Evolutionary conservation across 305 asterid species (phyloP).

Genomic region (Rubia occidens): DNA sequence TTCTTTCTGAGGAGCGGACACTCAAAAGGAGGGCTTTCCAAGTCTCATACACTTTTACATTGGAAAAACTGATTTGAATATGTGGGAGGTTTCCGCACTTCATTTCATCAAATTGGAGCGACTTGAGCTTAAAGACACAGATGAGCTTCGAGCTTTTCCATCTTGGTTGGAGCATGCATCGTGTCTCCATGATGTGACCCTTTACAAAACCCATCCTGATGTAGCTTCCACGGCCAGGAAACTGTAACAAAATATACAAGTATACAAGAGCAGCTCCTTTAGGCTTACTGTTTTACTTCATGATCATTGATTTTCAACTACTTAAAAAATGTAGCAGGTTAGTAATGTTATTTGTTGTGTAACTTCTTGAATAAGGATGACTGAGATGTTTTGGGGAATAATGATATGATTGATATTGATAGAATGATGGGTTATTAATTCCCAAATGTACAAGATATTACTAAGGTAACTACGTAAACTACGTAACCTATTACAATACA

Average conservation of each 20-base stretch:
- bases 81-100: slow-evolving; percentile 26
- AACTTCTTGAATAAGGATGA: not conserved
- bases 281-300: slow-evolving; percentile 16
- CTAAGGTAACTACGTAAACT: no score
- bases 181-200: slow-evolving; percentile 1
- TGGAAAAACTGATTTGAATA: slow-evolving; percentile 16
- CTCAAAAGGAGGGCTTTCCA: slow-evolving; percentile 14
- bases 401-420: no score
- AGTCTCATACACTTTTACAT: slow-evolving; percentile 28
- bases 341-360: not conserved
- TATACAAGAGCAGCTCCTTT: not conserved
- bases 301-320: slow-evolving; percentile 1
- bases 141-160: slow-evolving; percentile 25
- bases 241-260: not conserved
- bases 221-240: slow-evolving; percentile 22
- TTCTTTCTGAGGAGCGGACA: slow-evolving; percentile 22
- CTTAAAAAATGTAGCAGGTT: not conserved
- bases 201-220: slow-evolving; percentile 1
- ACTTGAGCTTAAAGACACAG: slow-evolving; percentile 26
- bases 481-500: no score
- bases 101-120: slow-evolving; percentile 27
- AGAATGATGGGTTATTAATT: no score
- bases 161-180: not conserved
- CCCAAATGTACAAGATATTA: no score
- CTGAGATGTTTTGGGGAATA: no score